These are phyloP conservation scores for Earliella scabrosa DNA, from an alignment of 1,284 basidiomycete genomes.

Conservation along the genomic window DNA sequence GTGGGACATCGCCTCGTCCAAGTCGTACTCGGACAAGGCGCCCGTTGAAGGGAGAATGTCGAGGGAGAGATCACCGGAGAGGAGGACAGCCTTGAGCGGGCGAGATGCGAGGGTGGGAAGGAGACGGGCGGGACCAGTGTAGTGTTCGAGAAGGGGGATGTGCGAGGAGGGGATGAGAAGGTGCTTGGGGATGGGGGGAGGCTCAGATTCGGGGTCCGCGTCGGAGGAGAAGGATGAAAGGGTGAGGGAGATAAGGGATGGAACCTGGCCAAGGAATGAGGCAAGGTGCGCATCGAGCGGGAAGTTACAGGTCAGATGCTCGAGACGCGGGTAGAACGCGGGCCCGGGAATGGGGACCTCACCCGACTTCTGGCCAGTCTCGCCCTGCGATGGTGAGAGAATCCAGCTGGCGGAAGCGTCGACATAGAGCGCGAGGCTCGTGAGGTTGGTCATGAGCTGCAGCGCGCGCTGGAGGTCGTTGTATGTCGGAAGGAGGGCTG, in stretches of 20 bases:
- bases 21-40: conserved; percentile 45
- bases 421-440: conserved; percentile 59
- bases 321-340: conserved; percentile 48
- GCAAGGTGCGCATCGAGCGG: conserved; percentile 58
- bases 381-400: conserved; percentile 38
- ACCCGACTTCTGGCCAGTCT: conserved; percentile 23
- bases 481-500: conserved; percentile 52
- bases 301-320: conserved; percentile 61
- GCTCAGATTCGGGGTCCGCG: conserved; percentile 18
- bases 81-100: conserved; percentile 63
- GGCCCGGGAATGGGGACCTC: conserved; percentile 11
- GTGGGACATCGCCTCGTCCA: conserved; percentile 37
- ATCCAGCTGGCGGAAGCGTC: conserved; percentile 56
- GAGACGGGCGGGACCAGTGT: conserved; percentile 60
- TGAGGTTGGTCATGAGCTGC: conserved; percentile 58
- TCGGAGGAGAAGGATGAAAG: conserved; percentile 22
- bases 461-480: conserved; percentile 54
- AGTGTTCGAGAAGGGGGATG: conserved; percentile 56
- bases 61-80: conserved; percentile 60
- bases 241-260: conserved; percentile 26
- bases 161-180: conserved; percentile 26
- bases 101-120: conserved; percentile 65
- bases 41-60: conserved; percentile 54
- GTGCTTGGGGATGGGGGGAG: conserved; percentile 30
- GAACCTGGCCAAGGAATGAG: conserved; percentile 50